Evolutionary conservation across 2,329 filamentous ascomycete species (phyloP).

Genomic region (Fusarium brevicatenulatum): DNA sequence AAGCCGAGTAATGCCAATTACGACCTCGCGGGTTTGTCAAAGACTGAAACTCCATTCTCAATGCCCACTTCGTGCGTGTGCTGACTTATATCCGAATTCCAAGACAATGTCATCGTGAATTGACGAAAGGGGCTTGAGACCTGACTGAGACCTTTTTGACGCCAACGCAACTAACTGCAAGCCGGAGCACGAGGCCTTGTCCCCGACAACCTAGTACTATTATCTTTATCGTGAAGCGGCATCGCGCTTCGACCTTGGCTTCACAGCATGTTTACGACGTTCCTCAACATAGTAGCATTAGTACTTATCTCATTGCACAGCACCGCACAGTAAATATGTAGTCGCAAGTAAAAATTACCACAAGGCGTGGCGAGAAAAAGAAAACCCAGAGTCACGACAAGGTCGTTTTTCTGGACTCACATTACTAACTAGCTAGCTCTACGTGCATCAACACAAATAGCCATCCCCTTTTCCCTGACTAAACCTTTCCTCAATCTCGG

Average conservation of each 20-base stretch:
- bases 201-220: background rate
- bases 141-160: slow-evolving; percentile 14
- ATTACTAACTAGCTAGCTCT: slow-evolving; percentile 23
- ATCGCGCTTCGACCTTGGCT: slow-evolving; percentile 4
- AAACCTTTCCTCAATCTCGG: slow-evolving; percentile 13
- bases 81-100: background rate
- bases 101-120: slow-evolving; percentile 13
- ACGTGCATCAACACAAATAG: slow-evolving; percentile 9
- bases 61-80: background rate
- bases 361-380: slow-evolving; percentile 19
- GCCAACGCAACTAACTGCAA: slow-evolving; percentile 3
- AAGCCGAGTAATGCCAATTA: background rate
- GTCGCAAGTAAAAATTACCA: slow-evolving; percentile 10
- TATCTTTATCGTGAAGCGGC: slow-evolving; percentile 7
- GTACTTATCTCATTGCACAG: background rate
- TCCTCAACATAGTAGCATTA: slow-evolving; percentile 2
- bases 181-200: slow-evolving; percentile 4
- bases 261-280: slow-evolving; percentile 7
- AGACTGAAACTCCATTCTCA: background rate
- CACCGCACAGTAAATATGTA: background rate
- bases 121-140: slow-evolving; percentile 14
- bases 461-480: slow-evolving; percentile 2
- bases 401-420: slow-evolving; percentile 24
- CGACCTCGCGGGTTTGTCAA: background rate
- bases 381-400: slow-evolving; percentile 13